Evolutionary conservation across 2,329 filamentous ascomycete genomes (phyloP), one percentile per base, ranked within the genome.

Genomic region (Aspergillus sp.): DNA sequence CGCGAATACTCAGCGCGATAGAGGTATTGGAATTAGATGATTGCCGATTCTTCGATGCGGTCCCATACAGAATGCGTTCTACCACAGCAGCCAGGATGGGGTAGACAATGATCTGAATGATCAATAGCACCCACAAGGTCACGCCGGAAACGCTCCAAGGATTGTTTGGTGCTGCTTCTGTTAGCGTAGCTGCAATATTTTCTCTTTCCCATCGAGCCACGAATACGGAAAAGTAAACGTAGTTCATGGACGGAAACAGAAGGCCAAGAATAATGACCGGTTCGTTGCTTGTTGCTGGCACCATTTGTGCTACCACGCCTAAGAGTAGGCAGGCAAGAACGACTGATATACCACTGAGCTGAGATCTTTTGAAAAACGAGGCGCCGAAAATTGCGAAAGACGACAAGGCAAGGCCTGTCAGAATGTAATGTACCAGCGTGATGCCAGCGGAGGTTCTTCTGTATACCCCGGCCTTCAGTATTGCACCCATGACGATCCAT

Each of bases 211-310:
- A 96, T 42, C 89, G 86, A 12, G 92, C 90, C 73, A 93, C 83
- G 61, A 88, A 83, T 17, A 89, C 86, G 54, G 87, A 82, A 69
- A 93, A 95, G 71, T 88, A 92, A 13, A 93, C 89, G 69, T 91
- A 96, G 66, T 91, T 93, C 80, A 93, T 96, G 0, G 93, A 90
- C 0, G 91, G 85, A 70, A 97, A 97, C 0, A 97, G 73, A 13
- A 96, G 70, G 59, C 88, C 88, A 12, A 96, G 79, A 3, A 90
- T 77, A 5, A 83, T 82, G 3, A 93, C 89, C 1, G 86, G 81
- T 1, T 78, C 86, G 0, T 87, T 89, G 8, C 76, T 79, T 3
- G 86, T 81, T 8, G 66, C 61, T 0, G 83, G 86, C 17, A 90
- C 78, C 15, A 91, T 85, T 73, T 97, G 93, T 0, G 91, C 88